Evolutionary conservation across 1,284 basidiomycete species (phyloP).

Genomic region (Mycena citricolor): DNA sequence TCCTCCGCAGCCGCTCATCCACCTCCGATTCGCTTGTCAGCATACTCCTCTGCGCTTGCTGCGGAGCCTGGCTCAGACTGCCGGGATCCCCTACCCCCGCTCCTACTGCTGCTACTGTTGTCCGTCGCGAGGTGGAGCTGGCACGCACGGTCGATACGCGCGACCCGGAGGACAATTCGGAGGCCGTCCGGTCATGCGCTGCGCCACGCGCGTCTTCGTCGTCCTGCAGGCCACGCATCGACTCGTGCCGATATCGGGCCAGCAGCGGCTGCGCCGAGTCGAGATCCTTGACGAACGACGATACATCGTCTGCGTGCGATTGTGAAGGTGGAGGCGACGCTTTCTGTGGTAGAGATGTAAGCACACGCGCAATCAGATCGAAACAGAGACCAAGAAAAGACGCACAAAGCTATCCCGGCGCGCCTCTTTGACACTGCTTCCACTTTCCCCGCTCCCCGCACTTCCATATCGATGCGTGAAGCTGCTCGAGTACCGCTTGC

Average conservation of each 20-base stretch:
- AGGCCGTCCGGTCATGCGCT: too few species aligned
- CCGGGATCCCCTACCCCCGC: too few species aligned
- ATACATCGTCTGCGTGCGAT: conserved; percentile 71
- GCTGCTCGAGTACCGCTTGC: conserved; percentile 66
- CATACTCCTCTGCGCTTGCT: conserved; percentile 41
- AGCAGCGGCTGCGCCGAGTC: conserved; percentile 63
- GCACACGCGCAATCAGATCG: conserved; percentile 2
- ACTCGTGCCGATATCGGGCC: conserved; percentile 35
- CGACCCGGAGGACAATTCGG: neutral
- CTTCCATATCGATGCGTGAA: conserved; percentile 63
- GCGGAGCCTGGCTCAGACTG: conserved; percentile 29
- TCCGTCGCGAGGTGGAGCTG: conserved; percentile 15
- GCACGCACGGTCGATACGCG: neutral
- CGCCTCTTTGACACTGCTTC: conserved; percentile 34
- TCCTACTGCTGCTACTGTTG: conserved; percentile 17
- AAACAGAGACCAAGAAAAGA: conserved; percentile 12
- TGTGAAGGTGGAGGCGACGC: conserved; percentile 6
- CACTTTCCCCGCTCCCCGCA: conserved; percentile 36
- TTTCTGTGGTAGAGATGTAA: conserved; percentile 16
- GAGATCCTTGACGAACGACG: conserved; percentile 72
- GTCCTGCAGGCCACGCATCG: conserved; percentile 27
- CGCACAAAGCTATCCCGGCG: conserved; percentile 40
- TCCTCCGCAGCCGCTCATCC: conserved; percentile 57
- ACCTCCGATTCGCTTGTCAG: conserved; percentile 62
- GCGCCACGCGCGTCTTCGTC: too few species aligned